Evolutionary conservation across 306 rosid species (phyloP), one percentile per base, ranked within the genome.

Genomic region (Calophaca sinica): DNA sequence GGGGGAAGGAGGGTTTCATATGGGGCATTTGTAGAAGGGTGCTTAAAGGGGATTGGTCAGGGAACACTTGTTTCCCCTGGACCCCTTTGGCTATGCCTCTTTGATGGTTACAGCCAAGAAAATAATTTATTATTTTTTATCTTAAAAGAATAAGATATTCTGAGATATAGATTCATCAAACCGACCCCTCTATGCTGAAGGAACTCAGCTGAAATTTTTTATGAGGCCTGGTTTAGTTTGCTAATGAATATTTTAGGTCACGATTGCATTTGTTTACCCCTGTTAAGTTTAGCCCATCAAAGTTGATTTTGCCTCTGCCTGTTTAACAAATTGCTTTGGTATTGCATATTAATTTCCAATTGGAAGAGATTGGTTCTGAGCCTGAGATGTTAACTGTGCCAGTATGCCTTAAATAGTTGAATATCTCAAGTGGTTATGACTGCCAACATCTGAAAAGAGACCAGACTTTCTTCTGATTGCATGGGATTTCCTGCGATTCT

Each of bases 391-490:
- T 49, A 48, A 53, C 54, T 45, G 4, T 31, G 67, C 60, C 59
- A 53, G 54, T 45, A 6, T 31, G 67, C 60, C 59, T 58, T 41
- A 51, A 73, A 66, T 73, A 13, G 62, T 4, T 50, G 58, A 67
- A 32, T 58, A 59, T 59, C 75, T 58, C 44, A 3, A 35, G 63
- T 67, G 39, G 20, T 52, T 3, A 45, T 54, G 41, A 41, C 39
- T 51, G 65, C 58, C 1, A 48, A 44, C 42, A 50, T 74, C 11
- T 74, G 52, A 67, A 58, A 67, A 64, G 57, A 53, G 79, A n/a
- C 62, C 66, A 31, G 5, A 67, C 59, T 50, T 59, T 59, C 29
- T 54, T 38, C 65, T 58, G 75, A 67, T 20, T 80, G 66, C 80
- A 59, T 68, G 38, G 51, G 72, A 41, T 60, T 60, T 13, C 26